Evolutionary conservation across 345 rosid genomes (phyloP), one percentile per base, ranked within the genome.

Genomic region (Cardamine occulta): DNA sequence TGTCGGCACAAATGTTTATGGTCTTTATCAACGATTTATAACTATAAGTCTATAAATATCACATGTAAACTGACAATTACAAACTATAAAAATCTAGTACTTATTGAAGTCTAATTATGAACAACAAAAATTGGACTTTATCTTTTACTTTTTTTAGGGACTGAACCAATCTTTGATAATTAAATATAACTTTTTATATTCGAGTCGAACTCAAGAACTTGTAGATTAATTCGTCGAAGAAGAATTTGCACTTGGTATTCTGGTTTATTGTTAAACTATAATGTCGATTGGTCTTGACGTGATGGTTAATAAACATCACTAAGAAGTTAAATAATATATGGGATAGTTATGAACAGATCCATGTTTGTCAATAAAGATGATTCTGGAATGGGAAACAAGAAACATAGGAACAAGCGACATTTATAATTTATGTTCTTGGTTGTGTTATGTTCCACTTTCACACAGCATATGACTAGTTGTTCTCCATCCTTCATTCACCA

Each of bases 381-480:
- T 51, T 75, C 79, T 75, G 19, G 79, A 75, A 68, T 28, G 55
- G 60, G 14, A 52, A 32, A 51, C 28, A 67, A 28, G n/a, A 51
- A 67, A 44, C 66, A 64, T 5, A 2, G 8, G 15, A 75, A 68
- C 68, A 68, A 60, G 48, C 55, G 61, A 37, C 74, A 75, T 75
- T 60, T 60, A 76, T 68, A 53, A 63, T 23, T 60, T 75, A 55
- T 75, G 63, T 62, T 51, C 51, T 75, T 58, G 60, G 62, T 67
- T 67, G 34, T 37, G 45, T 67, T 67, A 60, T 75, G 79, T 75
- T 75, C 56, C 74, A 66, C 56, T 68, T 75, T 61, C 56, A 5
- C 11, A 1, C 13, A 68, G 48, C 79, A 75, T 37, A 7, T 68
- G 69, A 75, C 48, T 68, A 63, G 68, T 75, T 68, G 19, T 61